phyloP scores from a whole-genome alignment of 2,329 filamentous ascomycete species.

The Neodidymelliopsis sp. region DNA sequence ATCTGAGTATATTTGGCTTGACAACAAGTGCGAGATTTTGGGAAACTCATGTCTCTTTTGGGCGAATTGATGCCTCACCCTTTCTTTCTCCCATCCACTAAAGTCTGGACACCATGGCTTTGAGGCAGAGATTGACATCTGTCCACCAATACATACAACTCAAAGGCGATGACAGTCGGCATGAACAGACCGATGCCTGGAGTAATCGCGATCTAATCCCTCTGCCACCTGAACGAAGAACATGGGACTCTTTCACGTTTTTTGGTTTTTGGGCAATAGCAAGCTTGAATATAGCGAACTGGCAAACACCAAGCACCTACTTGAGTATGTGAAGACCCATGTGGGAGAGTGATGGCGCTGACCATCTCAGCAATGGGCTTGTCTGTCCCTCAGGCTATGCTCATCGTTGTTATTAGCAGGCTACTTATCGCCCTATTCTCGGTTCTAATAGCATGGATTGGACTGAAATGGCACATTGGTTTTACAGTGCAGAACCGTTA shows the following conservation, averaged over 20 bases:
- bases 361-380: constrained; percentile 51
- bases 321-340: constrained; percentile 41
- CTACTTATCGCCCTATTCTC: constrained; percentile 55
- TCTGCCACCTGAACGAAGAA: constrained; percentile 48
- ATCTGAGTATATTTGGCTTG: neutral
- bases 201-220: constrained; percentile 51
- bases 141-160: constrained; percentile 47
- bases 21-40: too few relatives aligned
- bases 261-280: constrained; percentile 54
- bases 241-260: constrained; percentile 51
- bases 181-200: constrained; percentile 57
- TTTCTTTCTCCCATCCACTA: neutral
- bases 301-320: constrained; percentile 59
- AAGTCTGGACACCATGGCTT: neutral
- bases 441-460: constrained; percentile 57
- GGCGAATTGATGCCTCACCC: too few relatives aligned
- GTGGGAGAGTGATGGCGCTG: neutral
- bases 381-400: constrained; percentile 58
- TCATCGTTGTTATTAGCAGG: constrained; percentile 56
- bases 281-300: constrained; percentile 54
- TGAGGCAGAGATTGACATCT: constrained; percentile 22
- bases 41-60: neutral
- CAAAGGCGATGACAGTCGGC: constrained; percentile 50
- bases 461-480: constrained; percentile 60
- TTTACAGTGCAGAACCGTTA: constrained; percentile 60